These are phyloP conservation scores for Schizosaccharomyces japonicus DNA, from an alignment of 805 yeast genomes.

Conservation along the genomic window DNA sequence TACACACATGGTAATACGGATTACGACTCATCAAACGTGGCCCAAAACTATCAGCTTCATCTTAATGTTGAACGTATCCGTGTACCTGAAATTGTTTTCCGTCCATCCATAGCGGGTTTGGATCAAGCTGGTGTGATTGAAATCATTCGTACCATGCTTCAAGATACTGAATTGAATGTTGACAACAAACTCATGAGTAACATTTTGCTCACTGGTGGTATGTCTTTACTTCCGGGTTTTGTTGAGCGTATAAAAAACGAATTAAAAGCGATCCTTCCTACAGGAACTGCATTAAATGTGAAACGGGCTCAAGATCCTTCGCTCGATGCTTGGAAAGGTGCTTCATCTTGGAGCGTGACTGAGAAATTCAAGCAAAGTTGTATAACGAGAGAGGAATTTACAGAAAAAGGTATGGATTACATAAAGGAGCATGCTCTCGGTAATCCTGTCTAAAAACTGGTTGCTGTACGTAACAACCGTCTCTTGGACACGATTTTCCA, in stretches of 20 bases:
- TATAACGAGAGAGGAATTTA: conserved; percentile 49
- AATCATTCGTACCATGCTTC: conserved; percentile 39
- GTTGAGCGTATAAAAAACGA: conserved; percentile 46
- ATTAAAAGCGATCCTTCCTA: conserved; percentile 46
- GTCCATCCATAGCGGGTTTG: conserved; percentile 80
- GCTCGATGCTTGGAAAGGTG: conserved; percentile 81
- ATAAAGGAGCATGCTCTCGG: conserved; percentile 70
- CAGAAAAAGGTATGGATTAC: conserved; percentile 74
- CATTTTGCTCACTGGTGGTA: conserved; percentile 73
- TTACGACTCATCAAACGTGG: conserved; percentile 57
- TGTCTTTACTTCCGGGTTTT: conserved; percentile 39
- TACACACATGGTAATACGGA: conserved; percentile 79
- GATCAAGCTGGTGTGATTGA: conserved; percentile 91
- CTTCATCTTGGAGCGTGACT: conserved; percentile 42
- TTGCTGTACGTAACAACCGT: too few species aligned
- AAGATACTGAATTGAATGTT: conserved; percentile 35
- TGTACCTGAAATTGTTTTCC: conserved; percentile 77
- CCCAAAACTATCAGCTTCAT: conserved; percentile 74
- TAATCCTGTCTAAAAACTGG: too few species aligned
- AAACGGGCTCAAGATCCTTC: conserved; percentile 42
- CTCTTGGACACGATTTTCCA: too few species aligned
- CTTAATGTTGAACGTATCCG: conserved; percentile 73
- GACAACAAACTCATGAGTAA: conserved; percentile 27
- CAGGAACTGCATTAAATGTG: conserved; percentile 34
- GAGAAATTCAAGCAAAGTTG: conserved; percentile 23